Conservation (phyloP, 768 basidiomycete genomes). For the Scleroderma citrinum region DNA sequence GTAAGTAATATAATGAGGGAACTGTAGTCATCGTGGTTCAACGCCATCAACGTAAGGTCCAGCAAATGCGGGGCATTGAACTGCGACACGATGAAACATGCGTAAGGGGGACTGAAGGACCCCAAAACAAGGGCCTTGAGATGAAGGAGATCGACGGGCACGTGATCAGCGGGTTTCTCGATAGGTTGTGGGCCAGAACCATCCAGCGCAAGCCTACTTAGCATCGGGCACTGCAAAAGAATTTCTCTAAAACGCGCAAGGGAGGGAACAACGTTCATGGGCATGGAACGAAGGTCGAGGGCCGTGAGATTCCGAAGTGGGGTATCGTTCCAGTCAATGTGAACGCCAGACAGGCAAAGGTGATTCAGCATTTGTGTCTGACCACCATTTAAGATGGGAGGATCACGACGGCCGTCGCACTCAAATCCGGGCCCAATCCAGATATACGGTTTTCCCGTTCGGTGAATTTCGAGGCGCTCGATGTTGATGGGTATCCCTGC, state of each 20-base stretch:
- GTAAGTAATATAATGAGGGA: constrained; percentile 43
- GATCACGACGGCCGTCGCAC: constrained; percentile 26
- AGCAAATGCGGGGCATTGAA: constrained; percentile 53
- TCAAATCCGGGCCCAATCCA: constrained; percentile 41
- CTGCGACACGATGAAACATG: constrained; percentile 39
- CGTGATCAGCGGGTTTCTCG: constrained; percentile 21
- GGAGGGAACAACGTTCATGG: constrained; percentile 45
- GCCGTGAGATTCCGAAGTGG: constrained; percentile 48
- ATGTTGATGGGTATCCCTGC: constrained; percentile 36
- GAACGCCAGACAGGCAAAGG: constrained; percentile 52
- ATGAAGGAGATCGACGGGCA: constrained; percentile 42
- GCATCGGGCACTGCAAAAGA: constrained; percentile 40
- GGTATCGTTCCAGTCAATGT: constrained; percentile 53
- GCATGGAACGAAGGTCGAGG: constrained; percentile 60
- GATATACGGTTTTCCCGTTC: constrained; percentile 41
- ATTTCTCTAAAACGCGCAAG: constrained; percentile 48
- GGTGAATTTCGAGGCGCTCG: constrained; percentile 64
- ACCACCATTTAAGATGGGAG: constrained; percentile 47
- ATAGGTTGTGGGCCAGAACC: constrained; percentile 49
- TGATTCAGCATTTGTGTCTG: constrained; percentile 40
- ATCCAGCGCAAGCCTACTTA: constrained; percentile 55
- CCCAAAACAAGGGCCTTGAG: constrained; percentile 53
- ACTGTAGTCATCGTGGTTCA: constrained; percentile 46
- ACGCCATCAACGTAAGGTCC: constrained; percentile 52
- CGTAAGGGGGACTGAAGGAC: constrained; percentile 46